These are phyloP conservation scores for Pseudogymnoascus sp. DNA, from an alignment of 2,329 filamentous ascomycete genomes.

Conservation along the genomic window DNA sequence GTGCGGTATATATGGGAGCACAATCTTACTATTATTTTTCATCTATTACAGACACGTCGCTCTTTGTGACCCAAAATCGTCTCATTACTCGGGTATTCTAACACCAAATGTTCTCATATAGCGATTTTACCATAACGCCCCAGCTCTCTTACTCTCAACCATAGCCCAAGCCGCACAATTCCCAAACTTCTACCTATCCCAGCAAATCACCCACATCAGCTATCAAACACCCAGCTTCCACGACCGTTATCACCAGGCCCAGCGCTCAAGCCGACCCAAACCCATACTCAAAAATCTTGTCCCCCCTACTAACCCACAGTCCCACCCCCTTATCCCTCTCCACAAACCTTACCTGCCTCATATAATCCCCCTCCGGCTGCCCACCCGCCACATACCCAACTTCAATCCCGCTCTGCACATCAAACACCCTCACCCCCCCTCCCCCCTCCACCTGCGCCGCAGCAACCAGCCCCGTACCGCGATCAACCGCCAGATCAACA, in stretches of 20 bases:
- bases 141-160: not conserved
- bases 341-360: not conserved
- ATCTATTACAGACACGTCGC: not conserved
- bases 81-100: not conserved
- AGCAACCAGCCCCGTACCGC: constrained; percentile 41
- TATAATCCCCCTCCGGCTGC: not conserved
- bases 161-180: not conserved
- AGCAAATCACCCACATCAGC: not conserved
- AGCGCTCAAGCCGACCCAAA: not conserved
- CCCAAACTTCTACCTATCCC: not conserved
- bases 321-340: not conserved
- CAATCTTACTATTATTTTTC: no score
- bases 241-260: no score
- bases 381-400: not conserved
- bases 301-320: not conserved
- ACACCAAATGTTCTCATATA: not conserved
- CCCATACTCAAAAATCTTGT: not conserved
- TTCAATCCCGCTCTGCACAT: not conserved
- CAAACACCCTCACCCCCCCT: constrained; percentile 5
- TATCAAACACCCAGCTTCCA: no score
- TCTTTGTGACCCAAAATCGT: not conserved
- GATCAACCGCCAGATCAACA: constrained; percentile 44
- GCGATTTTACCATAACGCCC: not conserved
- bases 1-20: no score
- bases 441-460: constrained; percentile 40